Evolutionary conservation across 1,139 yeast species (phyloP), one percentile per base, ranked within the genome.

Genomic region (Citeromyces hawaiiensis): DNA sequence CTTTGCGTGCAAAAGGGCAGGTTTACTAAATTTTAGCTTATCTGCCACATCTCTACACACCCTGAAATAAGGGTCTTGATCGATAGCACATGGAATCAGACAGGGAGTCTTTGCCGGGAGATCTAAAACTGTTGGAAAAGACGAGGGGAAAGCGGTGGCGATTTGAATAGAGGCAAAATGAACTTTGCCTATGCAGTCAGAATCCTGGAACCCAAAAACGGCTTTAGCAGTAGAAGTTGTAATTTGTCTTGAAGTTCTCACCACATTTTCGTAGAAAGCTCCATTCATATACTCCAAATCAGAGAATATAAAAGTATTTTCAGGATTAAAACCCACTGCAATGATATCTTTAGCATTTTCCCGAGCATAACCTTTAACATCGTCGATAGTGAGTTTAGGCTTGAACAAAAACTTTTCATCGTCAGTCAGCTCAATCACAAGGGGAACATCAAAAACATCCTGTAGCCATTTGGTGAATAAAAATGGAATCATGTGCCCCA

Each of bases 71-170:
- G 99, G 98, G 60, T 93, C 99, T 66, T 88, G 96, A 59, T 93
- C 99, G 59, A 93, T 93, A 37, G 99, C 99, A 70, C 98, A 93
- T 33, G 99, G 99, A 60, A 93, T 93, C 60, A 93, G 68, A 62
- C 96, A 85, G 44, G 96, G 98, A 2, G 96, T 88, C 60, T 82
- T 81, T 38, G 80, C 68, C 39, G 87, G 87, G 52, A 81, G 63
- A 9, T 86, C 96, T 51, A 93, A 73, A 25, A 93, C 82, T 49
- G 82, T 95, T 2, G 98, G 98, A 72, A 85, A 93, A 11, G 96
- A 83, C 38, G 91, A 82, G 43, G 96, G 94, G 67, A 93, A 88
- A 2, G 96, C 93, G 15, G 97, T 78, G 23, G 97, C 85, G 52
- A 93, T 91, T 66, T 93, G 98, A 52, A 93, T 76, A 40, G 95